Evolutionary conservation across 2,329 filamentous ascomycete species (phyloP).

Genomic region (Biscogniauxia sp.): DNA sequence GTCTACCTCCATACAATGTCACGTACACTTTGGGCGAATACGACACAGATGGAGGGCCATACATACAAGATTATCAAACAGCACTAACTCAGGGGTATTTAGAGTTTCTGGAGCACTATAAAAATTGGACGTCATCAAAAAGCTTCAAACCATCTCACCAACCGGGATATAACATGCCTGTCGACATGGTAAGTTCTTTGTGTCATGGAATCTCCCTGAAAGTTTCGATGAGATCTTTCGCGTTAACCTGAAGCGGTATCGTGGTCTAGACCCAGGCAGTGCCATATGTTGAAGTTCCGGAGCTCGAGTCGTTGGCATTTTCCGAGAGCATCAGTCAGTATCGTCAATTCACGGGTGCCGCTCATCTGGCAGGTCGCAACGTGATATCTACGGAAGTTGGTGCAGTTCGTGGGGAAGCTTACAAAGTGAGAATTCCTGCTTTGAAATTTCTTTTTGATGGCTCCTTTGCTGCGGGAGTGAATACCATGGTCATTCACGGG

Average conservation of each 20-base stretch:
- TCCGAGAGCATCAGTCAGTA: constrained; percentile 21
- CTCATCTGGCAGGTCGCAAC: constrained; percentile 19
- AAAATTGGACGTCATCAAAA: constrained; percentile 13
- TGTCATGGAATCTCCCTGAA: background rate
- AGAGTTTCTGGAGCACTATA: constrained; percentile 15
- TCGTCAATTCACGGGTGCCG: constrained; percentile 23
- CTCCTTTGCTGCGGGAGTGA: constrained; percentile 22
- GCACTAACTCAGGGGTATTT: constrained; percentile 20
- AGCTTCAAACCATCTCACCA: constrained; percentile 22
- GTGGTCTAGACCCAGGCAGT: constrained; percentile 5
- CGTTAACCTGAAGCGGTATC: background rate
- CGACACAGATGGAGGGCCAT: constrained; percentile 11
- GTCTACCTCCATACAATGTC: constrained; percentile 20
- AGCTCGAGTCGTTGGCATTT: constrained; percentile 27
- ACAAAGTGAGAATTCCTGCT: constrained; percentile 13
- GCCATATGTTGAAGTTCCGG: constrained; percentile 18
- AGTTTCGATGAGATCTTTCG: background rate
- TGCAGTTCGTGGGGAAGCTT: constrained; percentile 14
- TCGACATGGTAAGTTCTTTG: constrained; percentile 21
- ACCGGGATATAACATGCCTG: constrained; percentile 27
- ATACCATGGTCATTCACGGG: constrained; percentile 23
- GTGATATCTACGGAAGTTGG: constrained; percentile 27
- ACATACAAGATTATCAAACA: constrained; percentile 22
- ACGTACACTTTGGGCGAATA: constrained; percentile 17
- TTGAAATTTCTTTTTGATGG: constrained; percentile 14